Percentiles rank a stretch among this genome's conserved stretches.
phyloP scores from a whole-genome alignment of 306 rosid species.

The Vigna trinervia region DNA sequence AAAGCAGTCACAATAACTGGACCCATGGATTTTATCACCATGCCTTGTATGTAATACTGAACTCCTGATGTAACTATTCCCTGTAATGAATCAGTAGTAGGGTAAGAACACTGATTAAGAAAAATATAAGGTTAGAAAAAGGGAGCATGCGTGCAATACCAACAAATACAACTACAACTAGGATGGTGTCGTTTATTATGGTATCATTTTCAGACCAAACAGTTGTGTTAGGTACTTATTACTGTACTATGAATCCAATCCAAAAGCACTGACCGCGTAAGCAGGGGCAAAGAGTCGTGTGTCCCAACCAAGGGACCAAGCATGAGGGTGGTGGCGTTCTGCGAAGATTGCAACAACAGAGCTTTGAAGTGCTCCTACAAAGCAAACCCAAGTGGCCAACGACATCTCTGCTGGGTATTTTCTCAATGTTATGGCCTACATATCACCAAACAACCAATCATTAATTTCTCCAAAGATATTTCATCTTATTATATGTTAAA shows the following conservation, averaged over 20 bases:
- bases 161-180: not conserved
- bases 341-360: constrained; percentile 53
- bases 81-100: constrained; percentile 28
- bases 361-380: constrained; percentile 70
- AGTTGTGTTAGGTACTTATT: not conserved
- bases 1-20: constrained; percentile 90
- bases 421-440: constrained; percentile 72
- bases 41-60: constrained; percentile 74
- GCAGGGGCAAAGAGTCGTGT: constrained; percentile 65
- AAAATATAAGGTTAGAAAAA: not conserved
- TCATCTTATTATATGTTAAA: not conserved
- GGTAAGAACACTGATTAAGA: not conserved
- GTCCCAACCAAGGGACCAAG: constrained; percentile 76
- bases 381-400: constrained; percentile 72
- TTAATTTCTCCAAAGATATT: not conserved
- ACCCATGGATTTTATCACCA: constrained; percentile 69
- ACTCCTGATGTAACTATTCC: constrained; percentile 77
- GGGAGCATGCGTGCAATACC: not conserved
- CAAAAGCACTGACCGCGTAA: constrained; percentile 58
- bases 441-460: not conserved
- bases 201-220: not conserved
- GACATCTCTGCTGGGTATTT: constrained; percentile 78
- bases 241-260: not conserved
- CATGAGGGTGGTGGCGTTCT: constrained; percentile 57
- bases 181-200: not conserved